These are phyloP conservation scores for Neostapfia colusana DNA, from an alignment of 176 grass and related monocot species.

Conservation along the genomic window DNA sequence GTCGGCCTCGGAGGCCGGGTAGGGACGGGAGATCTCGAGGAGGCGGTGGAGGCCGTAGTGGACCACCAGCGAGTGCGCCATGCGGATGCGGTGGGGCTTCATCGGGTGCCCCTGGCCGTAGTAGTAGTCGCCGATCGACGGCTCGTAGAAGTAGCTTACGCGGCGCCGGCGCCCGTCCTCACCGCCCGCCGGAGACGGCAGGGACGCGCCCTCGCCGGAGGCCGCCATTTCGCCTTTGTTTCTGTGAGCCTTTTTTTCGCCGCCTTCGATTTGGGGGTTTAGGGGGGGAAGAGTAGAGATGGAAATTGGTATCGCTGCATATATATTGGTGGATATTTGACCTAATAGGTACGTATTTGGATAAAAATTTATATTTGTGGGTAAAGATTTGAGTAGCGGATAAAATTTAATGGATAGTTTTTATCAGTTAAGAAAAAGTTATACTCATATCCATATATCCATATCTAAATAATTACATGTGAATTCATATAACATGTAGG, in stretches of 20 bases:
- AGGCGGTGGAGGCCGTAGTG: conserved; percentile 86
- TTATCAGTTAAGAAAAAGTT: too few relatives aligned
- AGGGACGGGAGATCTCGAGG: conserved; percentile 71
- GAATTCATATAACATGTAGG: too few relatives aligned
- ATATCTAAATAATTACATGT: too few relatives aligned
- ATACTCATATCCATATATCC: too few relatives aligned
- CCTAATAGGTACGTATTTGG: too few relatives aligned
- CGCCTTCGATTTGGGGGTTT: background rate
- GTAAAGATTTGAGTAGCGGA: too few relatives aligned
- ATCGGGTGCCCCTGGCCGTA: conserved; percentile 95
- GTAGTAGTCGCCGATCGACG: conserved; percentile 88
- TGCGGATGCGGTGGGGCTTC: conserved; percentile 94
- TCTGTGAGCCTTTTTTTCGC: background rate
- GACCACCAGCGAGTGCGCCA: conserved; percentile 86
- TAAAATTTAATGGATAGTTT: too few relatives aligned
- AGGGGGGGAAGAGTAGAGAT: background rate
- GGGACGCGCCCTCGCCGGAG: conserved; percentile 62
- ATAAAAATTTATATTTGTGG: too few relatives aligned
- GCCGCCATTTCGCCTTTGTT: conserved; percentile 40
- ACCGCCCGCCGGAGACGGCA: conserved; percentile 53
- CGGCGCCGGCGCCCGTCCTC: conserved; percentile 50
- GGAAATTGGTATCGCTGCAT: too few relatives aligned
- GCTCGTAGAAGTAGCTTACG: conserved; percentile 97
- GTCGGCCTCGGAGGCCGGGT: conserved; percentile 63
- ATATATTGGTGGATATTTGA: too few relatives aligned